Base-by-base conservation (phyloP, 2,329 filamentous ascomycete genomes). In the Fusarium longipes region DNA sequence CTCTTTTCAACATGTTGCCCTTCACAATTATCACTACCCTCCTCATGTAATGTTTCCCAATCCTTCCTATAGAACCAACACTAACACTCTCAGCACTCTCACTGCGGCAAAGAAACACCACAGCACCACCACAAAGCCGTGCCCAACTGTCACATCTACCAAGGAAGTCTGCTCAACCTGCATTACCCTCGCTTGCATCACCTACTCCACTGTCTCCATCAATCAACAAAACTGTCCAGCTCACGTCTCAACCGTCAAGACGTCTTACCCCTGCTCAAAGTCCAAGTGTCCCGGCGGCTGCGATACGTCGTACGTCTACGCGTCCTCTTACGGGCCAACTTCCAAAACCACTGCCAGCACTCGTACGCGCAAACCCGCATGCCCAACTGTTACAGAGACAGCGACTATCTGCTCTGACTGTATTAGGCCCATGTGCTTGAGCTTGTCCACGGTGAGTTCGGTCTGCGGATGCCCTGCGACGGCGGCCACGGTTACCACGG, bases 341-440 rank as follows among this genome's bases (percentile, higher is more conserved):
- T 60, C 62, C 5, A 55, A 30, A 2, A 32, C 20, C 18, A 44
- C 12, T 6, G 24, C 24, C 4, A 42, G 39, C 5, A 25, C 22
- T 24, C 5, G 7, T 22, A 25, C 10, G 17, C 39, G 45, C 17
- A 50, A 56, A 17, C 45, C 64, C 5, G 40, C 39, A 2, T 80
- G 78, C n/a, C 78, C 78, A 20, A 79, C 77, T 11, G 74, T 78
- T 7, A 79, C 77, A 2, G 51, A 70, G 9, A 76, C 74, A 8
- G 39, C 61, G 5, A 71, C 73, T 10, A 56, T 73, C n/a, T 80
- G 78, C 69, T 72, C 74, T 14, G 78, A 76, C 1, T 80, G 78
- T 59, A 43, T 73, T 1, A 60, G 73, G 22, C 75, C 73, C 12
- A 47, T 71, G 52, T 80, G 78, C 45, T 52, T 79, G 35, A 61